Evolutionary conservation across 352 stramenopile genomes (phyloP), one percentile per base, ranked within the genome.

Genomic region (Phytopythium mirpurense): DNA sequence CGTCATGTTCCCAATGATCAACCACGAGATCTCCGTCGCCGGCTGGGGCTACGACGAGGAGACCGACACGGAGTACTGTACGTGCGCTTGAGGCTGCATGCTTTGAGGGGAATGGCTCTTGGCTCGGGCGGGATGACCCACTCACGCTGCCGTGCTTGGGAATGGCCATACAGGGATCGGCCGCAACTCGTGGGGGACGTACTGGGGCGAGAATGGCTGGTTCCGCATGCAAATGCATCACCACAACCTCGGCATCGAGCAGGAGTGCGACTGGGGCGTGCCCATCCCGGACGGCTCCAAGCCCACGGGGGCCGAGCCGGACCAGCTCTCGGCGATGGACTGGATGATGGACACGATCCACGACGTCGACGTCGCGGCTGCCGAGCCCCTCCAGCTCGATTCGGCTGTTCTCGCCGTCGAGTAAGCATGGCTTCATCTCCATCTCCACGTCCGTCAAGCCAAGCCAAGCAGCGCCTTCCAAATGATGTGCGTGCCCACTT

Each of bases 181-280:
- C 26, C 78, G 90, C 45, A 97, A 97, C 69, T 95, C 79, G 48
- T 97, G 89, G 90, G 89, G 89, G 8, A 95, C 78, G 40, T 72
- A 96, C 68, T 97, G 89, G 89, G 90, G 90, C 27, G 86, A 96
- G 65, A 84, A 97, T 37, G 90, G 90, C 41, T 98, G 88, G 84
- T 96, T 96, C 74, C 77, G 83, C 51, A 96, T 97, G 47, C 57
- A 84, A 51, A 95, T 92, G 75, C 80, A 94, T 62, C 78, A 90
- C 68, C 86, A 97, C 72, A 95, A 96, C 63, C 60, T 96, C 41
- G 83, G 78, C 35, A 96, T 96, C 50, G 88, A 96, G 62, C 59
- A 82, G 53, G 84, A 93, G 58, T 96, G 86, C 38, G 84, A 93
- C 75, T 96, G 86, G 86, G 86, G 86, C 27, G 84, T 96, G 14